phyloP scores from a whole-genome alignment of 768 basidiomycete species.

The Collybia sp. region DNA sequence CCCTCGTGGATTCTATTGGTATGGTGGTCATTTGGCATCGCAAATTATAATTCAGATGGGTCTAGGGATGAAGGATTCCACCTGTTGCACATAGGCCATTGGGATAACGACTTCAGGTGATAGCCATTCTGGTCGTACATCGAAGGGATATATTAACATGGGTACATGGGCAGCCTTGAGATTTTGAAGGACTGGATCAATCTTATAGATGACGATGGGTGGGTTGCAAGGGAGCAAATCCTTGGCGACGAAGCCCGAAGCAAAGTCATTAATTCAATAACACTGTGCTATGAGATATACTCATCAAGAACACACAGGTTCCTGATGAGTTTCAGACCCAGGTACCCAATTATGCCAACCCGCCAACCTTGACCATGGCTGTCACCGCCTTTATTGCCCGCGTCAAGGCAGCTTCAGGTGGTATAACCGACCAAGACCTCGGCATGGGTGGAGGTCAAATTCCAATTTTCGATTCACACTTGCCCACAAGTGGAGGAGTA shows the following conservation, averaged over 20 bases:
- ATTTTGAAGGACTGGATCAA: slow-evolving; percentile 89
- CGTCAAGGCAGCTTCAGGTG: slow-evolving; percentile 39
- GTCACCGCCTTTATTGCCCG: slow-evolving; percentile 87
- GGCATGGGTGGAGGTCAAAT: slow-evolving; percentile 52
- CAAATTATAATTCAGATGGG: slow-evolving; percentile 8
- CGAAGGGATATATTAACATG: too few species aligned
- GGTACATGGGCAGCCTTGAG: slow-evolving; percentile 52
- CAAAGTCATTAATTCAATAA: slow-evolving; percentile 44
- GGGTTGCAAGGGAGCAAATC: slow-evolving; percentile 96
- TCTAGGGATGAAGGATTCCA: slow-evolving; percentile 97
- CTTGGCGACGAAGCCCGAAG: slow-evolving; percentile 95
- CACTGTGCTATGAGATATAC: too few species aligned
- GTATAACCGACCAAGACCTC: slow-evolving; percentile 56
- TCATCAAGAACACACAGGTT: slow-evolving; percentile 42
- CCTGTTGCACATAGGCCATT: slow-evolving; percentile 83
- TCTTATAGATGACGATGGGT: slow-evolving; percentile 90
- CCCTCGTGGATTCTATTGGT: slow-evolving; percentile 97
- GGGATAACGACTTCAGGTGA: slow-evolving; percentile 86
- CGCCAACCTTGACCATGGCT: slow-evolving; percentile 92
- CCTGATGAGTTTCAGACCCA: slow-evolving; percentile 89
- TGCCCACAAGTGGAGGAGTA: slow-evolving; percentile 11
- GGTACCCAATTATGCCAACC: slow-evolving; percentile 92
- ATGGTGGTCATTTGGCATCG: slow-evolving; percentile 7
- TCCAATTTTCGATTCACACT: slow-evolving; percentile 28
- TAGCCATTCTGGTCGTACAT: background rate